Percentiles rank a stretch among this genome's conserved stretches.
These are phyloP conservation scores for Nidula niveotomentosa DNA, from an alignment of 1,284 basidiomycete species.

Conservation along the genomic window DNA sequence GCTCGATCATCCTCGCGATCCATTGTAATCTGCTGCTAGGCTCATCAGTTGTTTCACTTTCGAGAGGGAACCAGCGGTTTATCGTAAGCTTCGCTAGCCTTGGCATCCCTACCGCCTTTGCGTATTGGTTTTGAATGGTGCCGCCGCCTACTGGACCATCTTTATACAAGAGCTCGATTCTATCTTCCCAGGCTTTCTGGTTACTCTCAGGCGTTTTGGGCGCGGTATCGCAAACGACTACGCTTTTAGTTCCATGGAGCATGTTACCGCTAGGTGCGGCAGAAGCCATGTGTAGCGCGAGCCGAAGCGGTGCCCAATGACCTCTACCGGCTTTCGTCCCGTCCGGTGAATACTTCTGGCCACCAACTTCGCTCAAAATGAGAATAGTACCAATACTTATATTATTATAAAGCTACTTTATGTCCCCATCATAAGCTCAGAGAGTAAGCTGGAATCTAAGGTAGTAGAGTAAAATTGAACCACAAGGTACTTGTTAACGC, in stretches of 20 bases:
- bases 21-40: constrained; percentile 13
- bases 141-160: constrained; percentile 3
- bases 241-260: constrained; percentile 18
- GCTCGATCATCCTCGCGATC: constrained; percentile 33
- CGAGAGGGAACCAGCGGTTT: constrained; percentile 41
- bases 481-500: no score
- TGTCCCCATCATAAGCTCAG: no score
- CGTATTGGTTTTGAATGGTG: constrained; percentile 15
- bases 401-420: no score
- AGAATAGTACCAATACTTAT: no score
- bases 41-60: constrained; percentile 22
- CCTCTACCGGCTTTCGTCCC: no score
- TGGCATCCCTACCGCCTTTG: constrained; percentile 33
- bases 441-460: no score
- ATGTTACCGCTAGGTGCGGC: no score
- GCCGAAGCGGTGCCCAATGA: no score
- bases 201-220: constrained; percentile 42
- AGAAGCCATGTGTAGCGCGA: no score
- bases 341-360: no score
- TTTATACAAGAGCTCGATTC: constrained; percentile 32
- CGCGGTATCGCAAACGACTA: constrained; percentile 45
- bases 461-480: no score
- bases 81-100: constrained; percentile 37
- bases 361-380: no score
- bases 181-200: constrained; percentile 41